Evolutionary conservation across 2,329 filamentous ascomycete genomes (phyloP), one percentile per base, ranked within the genome.

Genomic region (Trichoderma endophyticum): DNA sequence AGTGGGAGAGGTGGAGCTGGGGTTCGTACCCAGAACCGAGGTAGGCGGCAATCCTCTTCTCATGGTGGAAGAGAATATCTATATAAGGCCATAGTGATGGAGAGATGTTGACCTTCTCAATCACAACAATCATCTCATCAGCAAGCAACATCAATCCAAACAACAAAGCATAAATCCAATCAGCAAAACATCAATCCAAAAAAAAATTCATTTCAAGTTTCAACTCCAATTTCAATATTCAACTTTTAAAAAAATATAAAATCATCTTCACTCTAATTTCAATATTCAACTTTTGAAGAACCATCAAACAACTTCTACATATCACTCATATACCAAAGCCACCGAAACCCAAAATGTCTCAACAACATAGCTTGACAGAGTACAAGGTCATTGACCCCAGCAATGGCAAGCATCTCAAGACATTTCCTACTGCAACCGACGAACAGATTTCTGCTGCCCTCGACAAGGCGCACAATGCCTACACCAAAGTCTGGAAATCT

Each of bases 381-480:
- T 71, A 39, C 68, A 24, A 71, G 32, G 21, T 48, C 14, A 54
- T 71, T 28, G 43, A 71, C 18, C 68, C 59, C 4, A 56, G 57
- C 60, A 71, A 30, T 26, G 67, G 59, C 4, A n/a, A 70, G 9
- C 28, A 39, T 14, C 11, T 70, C 56, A 26, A 54, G 59, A 34
- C 26, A 15, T 70, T 56, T 14, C 14, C 67, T 26, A 30, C 43
- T 24, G n/a, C 67, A 6, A 63, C 67, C 21, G 57, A 64, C n/a
- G n/a, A 26, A 6, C 59, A 70, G 30, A 21, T 70, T 15, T 51
- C 26, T 28, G 67, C 36, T 28, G 67, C 67, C 30, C 4, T 70
- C 28, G 67, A 70, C n/a, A 70, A 32, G n/a, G 67, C 67, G 8
- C 36, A 70, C 21, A 9, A 65, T 15, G 21, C 68, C n/a, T 71